Base-by-base conservation (phyloP, 1,139 yeast species). In the Candida sp. region DNA sequence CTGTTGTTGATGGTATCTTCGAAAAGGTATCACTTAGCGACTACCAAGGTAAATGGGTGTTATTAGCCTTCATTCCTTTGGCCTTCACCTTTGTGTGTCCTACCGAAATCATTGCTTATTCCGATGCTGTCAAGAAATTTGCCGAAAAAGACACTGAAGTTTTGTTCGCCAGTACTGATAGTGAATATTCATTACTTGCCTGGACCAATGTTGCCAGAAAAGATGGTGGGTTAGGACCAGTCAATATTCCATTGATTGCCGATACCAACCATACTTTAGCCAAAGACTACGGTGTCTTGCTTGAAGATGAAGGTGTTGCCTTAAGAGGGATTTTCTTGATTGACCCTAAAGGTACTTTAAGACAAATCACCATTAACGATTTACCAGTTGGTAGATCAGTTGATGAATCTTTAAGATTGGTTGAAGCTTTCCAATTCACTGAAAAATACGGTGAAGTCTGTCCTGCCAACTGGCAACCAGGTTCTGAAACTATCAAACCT, bases 21-120 rank as follows among this genome's bases (percentile, higher is more conserved):
- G 97, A 91, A 77, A 97, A 91, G 66, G 80, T 93, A 60, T 79
- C 96, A 49, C 83, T 93, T 60, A 97, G 90, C 63, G 87, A 88
- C 76, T 91, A 85, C 87, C 84, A 86, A 79, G 98, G 98, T 66
- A 88, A 93, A 76, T 93, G 97, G 96, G 97, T 93, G 54, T 75
- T 93, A 55, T 80, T 93, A 63, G 98, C 95, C 54, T 93, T 93
- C 78, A 86, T 93, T 70, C 99, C 99, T 73, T 79, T 91, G 81
- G 98, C 98, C 45, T 93, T 93, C 90, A 93, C 99, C 53, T 93
- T 93, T 61, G 98, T 93, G 55, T 93, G 99, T 76, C 99, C 98
- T 69, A 93, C 98, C 55, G 98, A 91, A 79, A 90, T 91, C 77
- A 84, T 93, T 73, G 98, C 98, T 60, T 93, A 89, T 85, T 87